phyloP scores from a whole-genome alignment of 495 filamentous ascomycete species.

The Hypoxylon crocopeplum region DNA sequence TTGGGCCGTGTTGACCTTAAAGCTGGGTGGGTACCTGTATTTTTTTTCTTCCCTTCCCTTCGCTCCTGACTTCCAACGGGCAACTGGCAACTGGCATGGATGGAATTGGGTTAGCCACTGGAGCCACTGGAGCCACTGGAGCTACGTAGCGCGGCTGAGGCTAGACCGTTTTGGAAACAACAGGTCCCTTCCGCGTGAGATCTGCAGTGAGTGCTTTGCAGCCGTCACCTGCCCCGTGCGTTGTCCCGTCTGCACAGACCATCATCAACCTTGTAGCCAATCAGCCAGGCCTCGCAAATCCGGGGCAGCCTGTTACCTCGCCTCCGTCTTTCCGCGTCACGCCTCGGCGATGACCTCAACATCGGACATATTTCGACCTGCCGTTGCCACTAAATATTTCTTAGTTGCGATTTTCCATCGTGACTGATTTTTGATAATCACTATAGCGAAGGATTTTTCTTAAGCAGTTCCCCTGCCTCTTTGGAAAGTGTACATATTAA shows the following conservation, averaged over 20 bases:
- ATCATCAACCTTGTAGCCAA: constrained; percentile 2
- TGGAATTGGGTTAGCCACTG: too few species aligned
- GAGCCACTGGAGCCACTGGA: constrained; percentile 4
- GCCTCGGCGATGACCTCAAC: constrained; percentile 25
- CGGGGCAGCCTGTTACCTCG: constrained; percentile 26
- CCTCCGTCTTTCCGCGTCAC: constrained; percentile 14
- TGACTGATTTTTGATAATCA: too few species aligned
- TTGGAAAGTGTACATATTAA: too few species aligned
- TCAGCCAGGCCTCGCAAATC: constrained; percentile 8
- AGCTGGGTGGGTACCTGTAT: background rate
- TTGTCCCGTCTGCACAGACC: constrained; percentile 7
- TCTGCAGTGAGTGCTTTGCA: constrained; percentile 26
- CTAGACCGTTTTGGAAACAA: constrained; percentile 28
- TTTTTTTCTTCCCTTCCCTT: background rate
- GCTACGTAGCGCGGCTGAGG: constrained; percentile 32
- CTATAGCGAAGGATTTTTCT: too few species aligned
- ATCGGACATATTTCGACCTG: background rate
- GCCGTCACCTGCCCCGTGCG: constrained; percentile 27
- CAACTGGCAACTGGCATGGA: too few species aligned
- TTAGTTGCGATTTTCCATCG: too few species aligned
- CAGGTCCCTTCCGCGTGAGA: constrained; percentile 25
- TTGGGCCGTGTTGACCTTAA: constrained; percentile 35
- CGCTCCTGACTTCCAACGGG: too few species aligned
- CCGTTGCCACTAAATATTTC: too few species aligned
- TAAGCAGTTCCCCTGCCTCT: too few species aligned